Evolutionary conservation across 352 stramenopile genomes (phyloP), one percentile per base, ranked within the genome.

Genomic region (Globisporangium radiosum): DNA sequence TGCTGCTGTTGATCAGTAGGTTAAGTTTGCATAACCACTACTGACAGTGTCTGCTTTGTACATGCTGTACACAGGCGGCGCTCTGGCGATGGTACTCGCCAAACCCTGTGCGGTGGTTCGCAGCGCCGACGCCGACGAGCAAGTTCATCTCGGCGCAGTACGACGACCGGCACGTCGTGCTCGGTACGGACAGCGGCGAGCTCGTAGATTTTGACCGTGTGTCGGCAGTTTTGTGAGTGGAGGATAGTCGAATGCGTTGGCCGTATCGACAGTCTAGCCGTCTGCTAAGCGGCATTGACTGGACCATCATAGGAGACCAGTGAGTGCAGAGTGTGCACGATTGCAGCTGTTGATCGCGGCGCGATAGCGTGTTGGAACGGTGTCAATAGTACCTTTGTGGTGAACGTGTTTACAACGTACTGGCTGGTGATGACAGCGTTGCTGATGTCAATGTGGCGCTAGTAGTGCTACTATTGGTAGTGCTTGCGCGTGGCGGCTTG

Each of bases 51-150:
- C 54, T 17, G 52, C 68, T 3, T 57, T 53, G 4, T 36, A 17
- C 14, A 1, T n/a, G 14, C 6, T 48, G n/a, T 56, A 10, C 2
- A 13, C n/a, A 93, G 80, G 86, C 79, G 47, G 81, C 79, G 15
- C 49, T 94, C 15, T 95, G 86, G 86, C 70, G 84, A 68, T 95
- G 86, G 86, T 91, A 92, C 62, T 78, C 76, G 25, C 72, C 84
- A 47, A 90, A 89, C 48, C 86, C 86, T 2, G 72, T 93, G 19
- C 72, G 71, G 62, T 91, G 81, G 75, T 93, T 95, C 59, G 63
- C 72, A 50, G 72, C 75, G 1, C 75, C 76, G 33, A 70, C 71
- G 2, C 68, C 76, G 2, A 84, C 78, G 51, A 52, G 66, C 17
- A 76, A 69, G 42, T 88, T 89, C 55, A 74, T 88, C 25, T 90